These are phyloP conservation scores for Iberis pinnata DNA, from an alignment of 345 rosid genomes.

Conservation along the genomic window DNA sequence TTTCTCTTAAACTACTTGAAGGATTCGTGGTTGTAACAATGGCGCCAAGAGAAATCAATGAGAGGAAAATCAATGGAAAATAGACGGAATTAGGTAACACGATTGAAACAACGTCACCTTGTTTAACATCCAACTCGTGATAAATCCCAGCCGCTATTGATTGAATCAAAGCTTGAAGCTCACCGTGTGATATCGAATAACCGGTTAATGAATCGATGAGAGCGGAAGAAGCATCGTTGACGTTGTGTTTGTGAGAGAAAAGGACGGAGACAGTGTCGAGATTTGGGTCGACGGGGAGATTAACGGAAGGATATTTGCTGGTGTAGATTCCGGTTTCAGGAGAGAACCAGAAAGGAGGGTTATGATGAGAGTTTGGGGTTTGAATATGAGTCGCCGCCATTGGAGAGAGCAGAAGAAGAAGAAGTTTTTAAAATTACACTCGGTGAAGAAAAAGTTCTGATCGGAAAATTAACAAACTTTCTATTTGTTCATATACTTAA, in stretches of 20 bases:
- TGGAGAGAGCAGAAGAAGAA: background rate
- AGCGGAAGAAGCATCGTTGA: slow-evolving; percentile 26
- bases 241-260: slow-evolving; percentile 47
- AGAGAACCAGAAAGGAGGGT: slow-evolving; percentile 27
- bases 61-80: slow-evolving; percentile 55
- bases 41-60: slow-evolving; percentile 53
- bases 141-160: slow-evolving; percentile 56
- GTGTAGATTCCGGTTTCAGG: slow-evolving; percentile 44
- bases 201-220: slow-evolving; percentile 56
- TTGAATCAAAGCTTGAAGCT: slow-evolving; percentile 40
- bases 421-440: background rate
- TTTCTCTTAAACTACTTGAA: slow-evolving; percentile 40
- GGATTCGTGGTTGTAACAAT: slow-evolving; percentile 67
- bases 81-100: slow-evolving; percentile 63
- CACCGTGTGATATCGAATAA: slow-evolving; percentile 46
- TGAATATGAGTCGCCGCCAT: slow-evolving; percentile 26
- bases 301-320: slow-evolving; percentile 41
- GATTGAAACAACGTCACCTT: slow-evolving; percentile 64
- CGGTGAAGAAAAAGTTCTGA: background rate
- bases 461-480: slow-evolving; percentile 1
- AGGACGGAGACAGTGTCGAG: slow-evolving; percentile 58
- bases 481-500: too few species aligned
- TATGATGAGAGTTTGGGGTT: slow-evolving; percentile 19
- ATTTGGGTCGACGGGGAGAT: slow-evolving; percentile 47
- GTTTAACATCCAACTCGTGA: slow-evolving; percentile 35